Conservation (phyloP, 1,284 basidiomycete species). For the Garcileccinum viscosum region DNA sequence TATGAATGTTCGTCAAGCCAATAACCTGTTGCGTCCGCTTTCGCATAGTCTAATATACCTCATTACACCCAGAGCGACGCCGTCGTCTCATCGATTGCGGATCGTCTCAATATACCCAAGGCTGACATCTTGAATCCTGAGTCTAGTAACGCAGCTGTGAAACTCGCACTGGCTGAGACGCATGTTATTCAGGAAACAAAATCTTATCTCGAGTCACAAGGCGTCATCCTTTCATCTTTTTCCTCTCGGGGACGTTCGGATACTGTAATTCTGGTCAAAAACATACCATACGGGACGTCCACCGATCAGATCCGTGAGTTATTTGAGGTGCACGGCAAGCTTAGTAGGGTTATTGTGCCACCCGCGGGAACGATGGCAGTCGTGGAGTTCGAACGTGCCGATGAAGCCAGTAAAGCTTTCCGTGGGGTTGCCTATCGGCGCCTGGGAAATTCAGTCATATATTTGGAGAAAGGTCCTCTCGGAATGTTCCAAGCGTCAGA, state of each 20-base stretch:
- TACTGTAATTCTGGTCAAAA: slow-evolving; percentile 92
- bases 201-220: slow-evolving; percentile 80
- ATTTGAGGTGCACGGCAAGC: slow-evolving; percentile 79
- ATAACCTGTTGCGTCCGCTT: slow-evolving; percentile 13
- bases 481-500: slow-evolving; percentile 69
- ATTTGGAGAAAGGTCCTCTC: slow-evolving; percentile 90
- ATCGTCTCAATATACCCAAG: slow-evolving; percentile 84
- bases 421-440: slow-evolving; percentile 86
- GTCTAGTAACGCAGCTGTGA: slow-evolving; percentile 83
- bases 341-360: slow-evolving; percentile 84
- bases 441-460: slow-evolving; percentile 88
- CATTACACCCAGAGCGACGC: slow-evolving; percentile 77
- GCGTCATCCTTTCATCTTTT: slow-evolving; percentile 68
- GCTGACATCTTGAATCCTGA: slow-evolving; percentile 86
- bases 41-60: slow-evolving; percentile 29
- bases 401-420: slow-evolving; percentile 81
- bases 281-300: slow-evolving; percentile 93
- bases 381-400: slow-evolving; percentile 81
- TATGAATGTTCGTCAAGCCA: slow-evolving; percentile 85
- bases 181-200: slow-evolving; percentile 97
- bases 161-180: slow-evolving; percentile 95
- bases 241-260: slow-evolving; percentile 67
- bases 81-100: slow-evolving; percentile 83
- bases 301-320: slow-evolving; percentile 76
- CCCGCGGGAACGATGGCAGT: slow-evolving; percentile 95